Conservation (phyloP, 2,329 filamentous ascomycete genomes). For the Penicillium brevicompactum region DNA sequence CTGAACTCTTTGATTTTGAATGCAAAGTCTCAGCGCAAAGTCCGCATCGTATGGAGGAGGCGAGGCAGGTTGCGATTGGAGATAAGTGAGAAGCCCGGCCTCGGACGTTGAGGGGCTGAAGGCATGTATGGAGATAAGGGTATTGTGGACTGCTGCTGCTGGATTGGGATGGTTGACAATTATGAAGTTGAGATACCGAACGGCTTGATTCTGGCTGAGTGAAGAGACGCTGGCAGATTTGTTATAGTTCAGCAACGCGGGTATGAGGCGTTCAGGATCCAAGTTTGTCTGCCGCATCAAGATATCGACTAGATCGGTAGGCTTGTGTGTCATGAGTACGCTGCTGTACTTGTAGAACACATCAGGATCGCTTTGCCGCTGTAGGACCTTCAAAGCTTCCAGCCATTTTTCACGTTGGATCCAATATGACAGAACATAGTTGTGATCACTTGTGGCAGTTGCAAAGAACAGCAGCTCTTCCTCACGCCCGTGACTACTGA, state of each 20-base stretch:
- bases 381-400: conserved; percentile 83
- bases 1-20: conserved; percentile 88
- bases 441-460: conserved; percentile 83
- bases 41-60: conserved; percentile 88
- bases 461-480: conserved; percentile 91
- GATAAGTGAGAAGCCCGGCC: conserved; percentile 80
- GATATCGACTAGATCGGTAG: conserved; percentile 88
- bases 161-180: conserved; percentile 79
- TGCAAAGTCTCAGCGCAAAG: conserved; percentile 92
- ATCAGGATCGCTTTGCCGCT: conserved; percentile 87
- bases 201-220: conserved; percentile 79
- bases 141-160: conserved; percentile 91
- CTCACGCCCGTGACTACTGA: conserved; percentile 92
- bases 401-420: conserved; percentile 91
- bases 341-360: conserved; percentile 97
- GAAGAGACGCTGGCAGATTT: conserved; percentile 64
- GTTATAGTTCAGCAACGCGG: conserved; percentile 92
- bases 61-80: conserved; percentile 86
- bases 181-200: conserved; percentile 90
- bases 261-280: conserved; percentile 84
- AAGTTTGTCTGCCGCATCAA: conserved; percentile 88
- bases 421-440: conserved; percentile 96
- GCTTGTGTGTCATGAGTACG: conserved; percentile 88
- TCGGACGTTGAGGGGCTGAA: conserved; percentile 83
- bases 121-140: conserved; percentile 92